Evolutionary conservation across 768 basidiomycete genomes (phyloP).

Genomic region (Boletus insuetus): DNA sequence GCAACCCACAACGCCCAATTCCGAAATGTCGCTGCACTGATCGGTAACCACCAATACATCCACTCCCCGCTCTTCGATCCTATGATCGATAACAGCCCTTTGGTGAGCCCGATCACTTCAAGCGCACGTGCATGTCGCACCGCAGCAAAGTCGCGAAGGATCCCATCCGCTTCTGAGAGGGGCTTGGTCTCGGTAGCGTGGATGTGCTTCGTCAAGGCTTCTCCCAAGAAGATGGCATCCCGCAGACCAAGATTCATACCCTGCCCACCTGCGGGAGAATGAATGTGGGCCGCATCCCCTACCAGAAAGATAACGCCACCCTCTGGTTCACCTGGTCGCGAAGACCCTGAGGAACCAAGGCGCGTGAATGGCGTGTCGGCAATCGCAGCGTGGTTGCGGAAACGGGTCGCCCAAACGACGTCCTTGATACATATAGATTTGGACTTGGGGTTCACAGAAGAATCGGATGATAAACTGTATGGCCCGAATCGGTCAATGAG

Average conservation of each 20-base stretch:
- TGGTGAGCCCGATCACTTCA: conserved; percentile 28
- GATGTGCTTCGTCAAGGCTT: conserved; percentile 39
- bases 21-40: conserved; percentile 25
- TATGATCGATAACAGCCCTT: conserved; percentile 29
- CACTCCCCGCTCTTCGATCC: conserved; percentile 12
- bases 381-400: conserved; percentile 45
- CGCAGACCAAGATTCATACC: conserved; percentile 60
- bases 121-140: too few species aligned
- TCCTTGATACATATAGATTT: conserved; percentile 36
- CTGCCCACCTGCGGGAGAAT: conserved; percentile 55
- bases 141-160: conserved; percentile 37
- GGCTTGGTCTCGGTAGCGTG: conserved; percentile 10
- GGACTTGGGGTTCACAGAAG: conserved; percentile 33
- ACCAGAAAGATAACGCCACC: conserved; percentile 30
- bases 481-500: conserved; percentile 43
- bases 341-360: conserved; percentile 11
- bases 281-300: conserved; percentile 52
- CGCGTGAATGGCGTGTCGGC: conserved; percentile 40
- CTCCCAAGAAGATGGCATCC: conserved; percentile 47
- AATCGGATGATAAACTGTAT: conserved; percentile 33
- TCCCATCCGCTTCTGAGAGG: conserved; percentile 24
- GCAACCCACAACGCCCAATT: conserved; percentile 24
- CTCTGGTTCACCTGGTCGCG: not conserved
- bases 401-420: conserved; percentile 46
- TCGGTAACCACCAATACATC: conserved; percentile 28